phyloP scores from a whole-genome alignment of 106 monocot species.

The Allium sativum region DNA sequence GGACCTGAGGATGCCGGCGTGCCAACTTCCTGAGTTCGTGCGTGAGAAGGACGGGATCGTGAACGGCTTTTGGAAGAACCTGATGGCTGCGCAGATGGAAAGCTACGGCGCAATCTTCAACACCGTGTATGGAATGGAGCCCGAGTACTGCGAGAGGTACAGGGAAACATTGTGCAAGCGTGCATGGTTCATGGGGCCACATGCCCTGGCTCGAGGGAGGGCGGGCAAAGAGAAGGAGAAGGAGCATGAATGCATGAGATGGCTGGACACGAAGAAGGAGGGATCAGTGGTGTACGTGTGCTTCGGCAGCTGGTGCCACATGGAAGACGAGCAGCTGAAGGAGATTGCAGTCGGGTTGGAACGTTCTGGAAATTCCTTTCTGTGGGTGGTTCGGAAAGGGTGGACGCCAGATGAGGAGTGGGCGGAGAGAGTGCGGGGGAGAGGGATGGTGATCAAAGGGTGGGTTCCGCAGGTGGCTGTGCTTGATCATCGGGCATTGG shows the following conservation, averaged over 20 bases:
- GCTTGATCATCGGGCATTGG: slow-evolving; percentile 33
- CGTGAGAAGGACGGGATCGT: background rate
- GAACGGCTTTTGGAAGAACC: slow-evolving; percentile 4
- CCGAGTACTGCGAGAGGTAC: slow-evolving; percentile 16
- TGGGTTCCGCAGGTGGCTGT: slow-evolving; percentile 58
- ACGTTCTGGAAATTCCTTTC: slow-evolving; percentile 4
- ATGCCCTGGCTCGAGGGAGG: slow-evolving; percentile 9
- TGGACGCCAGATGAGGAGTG: background rate
- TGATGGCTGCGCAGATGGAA: slow-evolving; percentile 4
- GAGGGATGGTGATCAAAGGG: slow-evolving; percentile 17
- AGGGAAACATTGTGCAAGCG: background rate
- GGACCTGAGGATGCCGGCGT: slow-evolving; percentile 11
- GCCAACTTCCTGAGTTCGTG: slow-evolving; percentile 10
- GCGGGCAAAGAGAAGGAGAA: background rate
- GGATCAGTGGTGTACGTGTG: slow-evolving; percentile 35
- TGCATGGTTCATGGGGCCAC: slow-evolving; percentile 32
- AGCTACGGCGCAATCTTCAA: background rate
- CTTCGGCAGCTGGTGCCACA: slow-evolving; percentile 37
- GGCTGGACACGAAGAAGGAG: slow-evolving; percentile 16
- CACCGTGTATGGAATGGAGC: slow-evolving; percentile 9
- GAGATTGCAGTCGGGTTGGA: slow-evolving; percentile 6
- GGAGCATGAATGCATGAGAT: slow-evolving; percentile 5
- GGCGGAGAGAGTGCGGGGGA: background rate
- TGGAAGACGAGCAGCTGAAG: slow-evolving; percentile 6
- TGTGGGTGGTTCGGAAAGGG: slow-evolving; percentile 6